These are phyloP conservation scores for Staphylotrichum longicolle DNA, from an alignment of 495 filamentous ascomycete genomes.

Conservation along the genomic window DNA sequence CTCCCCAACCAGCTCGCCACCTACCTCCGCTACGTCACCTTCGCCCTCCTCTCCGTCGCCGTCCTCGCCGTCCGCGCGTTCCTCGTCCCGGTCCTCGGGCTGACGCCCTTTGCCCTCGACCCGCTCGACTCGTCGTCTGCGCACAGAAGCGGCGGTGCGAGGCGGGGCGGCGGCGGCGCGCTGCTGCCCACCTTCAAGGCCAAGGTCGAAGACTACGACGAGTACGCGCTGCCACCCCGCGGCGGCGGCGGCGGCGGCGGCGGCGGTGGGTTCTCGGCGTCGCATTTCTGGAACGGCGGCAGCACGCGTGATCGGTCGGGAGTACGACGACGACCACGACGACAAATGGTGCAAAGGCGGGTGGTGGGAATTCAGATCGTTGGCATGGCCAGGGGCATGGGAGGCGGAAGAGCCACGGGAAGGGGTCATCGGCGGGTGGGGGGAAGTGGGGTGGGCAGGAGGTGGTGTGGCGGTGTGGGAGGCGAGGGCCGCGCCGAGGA, in stretches of 20 bases:
- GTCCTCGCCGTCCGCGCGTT: slow-evolving; percentile 61
- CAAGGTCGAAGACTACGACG: slow-evolving; percentile 47
- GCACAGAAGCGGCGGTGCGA: neutral
- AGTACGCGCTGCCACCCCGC: slow-evolving; percentile 26
- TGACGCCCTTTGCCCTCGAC: slow-evolving; percentile 47
- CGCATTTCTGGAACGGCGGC: slow-evolving; percentile 22
- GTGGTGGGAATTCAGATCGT: slow-evolving; percentile 9
- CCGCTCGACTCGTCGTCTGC: slow-evolving; percentile 16
- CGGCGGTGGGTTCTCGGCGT: slow-evolving; percentile 26
- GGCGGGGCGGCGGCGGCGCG: neutral
- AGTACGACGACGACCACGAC: slow-evolving; percentile 8
- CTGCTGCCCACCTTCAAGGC: slow-evolving; percentile 47
- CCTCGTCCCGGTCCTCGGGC: slow-evolving; percentile 48
- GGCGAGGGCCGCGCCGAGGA: slow-evolving; percentile 39
- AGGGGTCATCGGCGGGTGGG: slow-evolving; percentile 8
- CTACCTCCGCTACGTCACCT: slow-evolving; percentile 69
- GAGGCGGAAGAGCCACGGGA: slow-evolving; percentile 18
- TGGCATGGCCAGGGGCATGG: slow-evolving; percentile 14
- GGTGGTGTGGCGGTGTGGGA: slow-evolving; percentile 29
- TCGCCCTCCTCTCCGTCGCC: slow-evolving; percentile 59
- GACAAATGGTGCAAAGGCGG: slow-evolving; percentile 1
- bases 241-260: too few species aligned
- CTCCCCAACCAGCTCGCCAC: slow-evolving; percentile 83
- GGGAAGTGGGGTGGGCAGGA: slow-evolving; percentile 41
- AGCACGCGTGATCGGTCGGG: slow-evolving; percentile 27